Percentiles rank a stretch among this genome's conserved stretches.
Conservation (phyloP, 2,329 filamentous ascomycete genomes). For the Juglanconis sp. region DNA sequence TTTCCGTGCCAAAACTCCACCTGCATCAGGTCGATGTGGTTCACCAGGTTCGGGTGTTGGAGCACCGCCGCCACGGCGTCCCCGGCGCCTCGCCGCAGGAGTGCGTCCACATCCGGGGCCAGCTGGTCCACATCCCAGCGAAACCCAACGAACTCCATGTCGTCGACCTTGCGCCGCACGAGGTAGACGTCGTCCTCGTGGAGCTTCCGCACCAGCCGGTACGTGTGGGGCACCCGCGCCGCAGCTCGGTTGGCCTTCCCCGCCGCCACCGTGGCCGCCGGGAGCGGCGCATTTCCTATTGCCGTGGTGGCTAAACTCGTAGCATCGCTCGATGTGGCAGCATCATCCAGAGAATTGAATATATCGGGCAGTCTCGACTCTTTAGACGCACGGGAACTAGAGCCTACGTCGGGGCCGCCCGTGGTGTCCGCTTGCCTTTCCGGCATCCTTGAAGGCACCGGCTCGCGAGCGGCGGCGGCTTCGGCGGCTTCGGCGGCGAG, state of each 20-base stretch:
- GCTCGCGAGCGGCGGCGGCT: no score
- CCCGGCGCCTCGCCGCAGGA: conserved; percentile 29
- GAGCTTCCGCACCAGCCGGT: conserved; percentile 17
- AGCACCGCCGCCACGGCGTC: conserved; percentile 34
- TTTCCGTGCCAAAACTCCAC: conserved; percentile 19
- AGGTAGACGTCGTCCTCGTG: conserved; percentile 28
- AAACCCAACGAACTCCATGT: conserved; percentile 32
- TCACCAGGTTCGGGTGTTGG: conserved; percentile 50
- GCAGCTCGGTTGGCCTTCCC: not conserved
- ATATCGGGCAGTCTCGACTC: no score
- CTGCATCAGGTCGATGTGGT: conserved; percentile 32
- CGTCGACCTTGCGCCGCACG: conserved; percentile 28
- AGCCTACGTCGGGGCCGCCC: no score
- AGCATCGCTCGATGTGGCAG: no score
- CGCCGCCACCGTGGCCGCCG: not conserved
- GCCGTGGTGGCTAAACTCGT: no score
- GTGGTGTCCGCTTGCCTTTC: no score
- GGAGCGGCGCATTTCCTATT: not conserved
- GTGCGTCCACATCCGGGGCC: conserved; percentile 17
- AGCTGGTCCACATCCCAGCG: conserved; percentile 20
- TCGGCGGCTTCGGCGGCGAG: no score
- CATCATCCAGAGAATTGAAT: no score
- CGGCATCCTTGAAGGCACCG: no score
- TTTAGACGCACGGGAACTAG: no score
- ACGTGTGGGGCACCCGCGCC: not conserved